A percentile compares a stretch with the other conserved stretches of the same genome.
Conservation (phyloP, 2,329 filamentous ascomycete genomes). For the Aspergillus neoniger region DNA sequence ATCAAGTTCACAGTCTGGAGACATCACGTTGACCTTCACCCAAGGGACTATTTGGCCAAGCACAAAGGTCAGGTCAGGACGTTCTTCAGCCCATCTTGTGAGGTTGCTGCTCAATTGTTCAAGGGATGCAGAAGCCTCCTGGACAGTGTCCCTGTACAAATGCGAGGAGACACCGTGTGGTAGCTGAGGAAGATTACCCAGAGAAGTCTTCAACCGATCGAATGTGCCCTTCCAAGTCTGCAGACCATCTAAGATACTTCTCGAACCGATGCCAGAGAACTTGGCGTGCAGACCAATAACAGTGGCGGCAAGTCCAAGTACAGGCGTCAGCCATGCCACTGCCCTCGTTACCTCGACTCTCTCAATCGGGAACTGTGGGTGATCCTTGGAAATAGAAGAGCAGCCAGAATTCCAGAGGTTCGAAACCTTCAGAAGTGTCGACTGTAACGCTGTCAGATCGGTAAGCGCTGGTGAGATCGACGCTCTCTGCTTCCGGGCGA, state of each 20-base stretch:
- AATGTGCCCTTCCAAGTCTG: constrained; percentile 55
- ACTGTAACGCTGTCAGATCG: constrained; percentile 33
- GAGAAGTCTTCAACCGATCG: constrained; percentile 45
- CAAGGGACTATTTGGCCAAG: constrained; percentile 68
- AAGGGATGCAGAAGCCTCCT: constrained; percentile 33
- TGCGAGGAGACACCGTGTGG: constrained; percentile 52
- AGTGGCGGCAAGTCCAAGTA: constrained; percentile 64
- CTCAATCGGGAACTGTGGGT: constrained; percentile 19
- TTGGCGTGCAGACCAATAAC: constrained; percentile 68
- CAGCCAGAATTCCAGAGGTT: constrained; percentile 36
- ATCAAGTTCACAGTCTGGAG: constrained; percentile 12
- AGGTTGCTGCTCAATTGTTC: constrained; percentile 45
- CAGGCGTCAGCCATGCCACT: constrained; percentile 65
- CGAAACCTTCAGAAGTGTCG: constrained; percentile 33
- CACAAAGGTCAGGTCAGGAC: constrained; percentile 65
- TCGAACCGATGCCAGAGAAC: constrained; percentile 58
- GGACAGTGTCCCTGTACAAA: constrained; percentile 30
- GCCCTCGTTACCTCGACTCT: constrained; percentile 29
- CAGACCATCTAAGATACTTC: constrained; percentile 49
- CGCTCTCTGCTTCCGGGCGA: constrained; percentile 43
- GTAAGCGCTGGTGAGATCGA: constrained; percentile 35
- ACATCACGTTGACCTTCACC: constrained; percentile 47
- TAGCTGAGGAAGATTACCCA: constrained; percentile 50
- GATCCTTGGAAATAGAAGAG: constrained; percentile 26
- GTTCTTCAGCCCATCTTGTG: constrained; percentile 43